phyloP scores from a whole-genome alignment of 1,139 yeast genomes.

The Suhomyces maxii region DNA sequence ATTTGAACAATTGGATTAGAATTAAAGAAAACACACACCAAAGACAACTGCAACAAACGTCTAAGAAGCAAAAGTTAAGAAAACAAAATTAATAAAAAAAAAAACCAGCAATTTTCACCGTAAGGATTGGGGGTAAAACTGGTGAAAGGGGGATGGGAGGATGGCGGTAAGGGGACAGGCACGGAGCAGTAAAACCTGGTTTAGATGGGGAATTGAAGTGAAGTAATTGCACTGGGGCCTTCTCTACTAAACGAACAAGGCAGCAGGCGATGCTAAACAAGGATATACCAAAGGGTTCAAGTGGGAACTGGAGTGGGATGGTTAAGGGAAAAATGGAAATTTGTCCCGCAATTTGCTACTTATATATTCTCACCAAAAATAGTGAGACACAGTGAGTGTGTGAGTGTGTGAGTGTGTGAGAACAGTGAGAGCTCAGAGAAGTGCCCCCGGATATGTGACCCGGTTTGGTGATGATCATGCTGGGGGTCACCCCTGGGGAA shows the following conservation, averaged over 20 bases:
- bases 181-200: not conserved
- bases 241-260: no score
- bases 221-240: no score
- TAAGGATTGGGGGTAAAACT: not conserved
- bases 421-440: no score
- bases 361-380: constrained; percentile 1
- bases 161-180: not conserved
- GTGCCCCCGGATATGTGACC: constrained; percentile 6
- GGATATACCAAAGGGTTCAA: no score
- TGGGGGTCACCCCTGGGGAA: constrained; percentile 11
- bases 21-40: not conserved
- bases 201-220: no score
- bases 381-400: not conserved
- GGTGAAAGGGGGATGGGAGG: constrained; percentile 1
- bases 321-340: not conserved
- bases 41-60: not conserved
- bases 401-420: no score
- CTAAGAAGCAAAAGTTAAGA: not conserved
- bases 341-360: constrained; percentile 3
- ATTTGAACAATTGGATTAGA: not conserved
- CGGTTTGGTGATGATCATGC: constrained; percentile 4
- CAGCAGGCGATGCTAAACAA: no score
- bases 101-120: not conserved
- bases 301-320: no score
- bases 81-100: not conserved